Evolutionary conservation across 352 stramenopile genomes (phyloP), one percentile per base, ranked within the genome.

Genomic region (Albugo candida): DNA sequence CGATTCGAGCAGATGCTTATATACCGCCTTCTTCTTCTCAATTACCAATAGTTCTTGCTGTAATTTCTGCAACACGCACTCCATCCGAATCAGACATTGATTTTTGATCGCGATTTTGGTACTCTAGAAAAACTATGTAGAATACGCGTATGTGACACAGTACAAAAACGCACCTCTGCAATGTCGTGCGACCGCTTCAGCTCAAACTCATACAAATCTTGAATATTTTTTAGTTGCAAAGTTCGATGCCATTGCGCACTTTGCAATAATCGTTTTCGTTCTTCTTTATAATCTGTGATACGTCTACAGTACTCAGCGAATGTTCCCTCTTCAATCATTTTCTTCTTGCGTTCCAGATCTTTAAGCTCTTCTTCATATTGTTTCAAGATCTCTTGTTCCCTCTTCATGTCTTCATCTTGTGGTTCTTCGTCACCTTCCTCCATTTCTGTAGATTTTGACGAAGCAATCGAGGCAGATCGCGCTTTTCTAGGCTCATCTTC

Each of bases 241-340:
- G 78, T 80, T 54, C 83, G 81, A 59, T 88, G 76, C 54, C 78
- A 71, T 54, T 85, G 70, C 2, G 76, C 76, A 0, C 60, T 77
- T 52, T 85, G 67, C 38, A 88, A 58, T 49, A 83, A 47, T 4
- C 68, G 67, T 37, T 79, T 82, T 47, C 70, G 68, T 46, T 88
- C 73, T 38, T 85, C 70, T 51, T 88, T 88, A 49, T 83, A 88
- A 43, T 81, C 76, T 13, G 68, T 71, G 21, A 84, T 73, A n/a
- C 75, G 75, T 14, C 75, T 72, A 35, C 75, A 85, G 60, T 73
- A 87, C 61, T 87, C 75, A 16, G 71, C 70, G 1, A 88, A 68
- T 31, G 72, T 85, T 38, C 75, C 75, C 48, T 84, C 72, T 48
- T 85, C 72, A 36, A 88, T 70, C 72, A 88, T 88, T 39, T 76